Conservation (phyloP, 2,329 filamentous ascomycete genomes). For the Diaporthe vexans region DNA sequence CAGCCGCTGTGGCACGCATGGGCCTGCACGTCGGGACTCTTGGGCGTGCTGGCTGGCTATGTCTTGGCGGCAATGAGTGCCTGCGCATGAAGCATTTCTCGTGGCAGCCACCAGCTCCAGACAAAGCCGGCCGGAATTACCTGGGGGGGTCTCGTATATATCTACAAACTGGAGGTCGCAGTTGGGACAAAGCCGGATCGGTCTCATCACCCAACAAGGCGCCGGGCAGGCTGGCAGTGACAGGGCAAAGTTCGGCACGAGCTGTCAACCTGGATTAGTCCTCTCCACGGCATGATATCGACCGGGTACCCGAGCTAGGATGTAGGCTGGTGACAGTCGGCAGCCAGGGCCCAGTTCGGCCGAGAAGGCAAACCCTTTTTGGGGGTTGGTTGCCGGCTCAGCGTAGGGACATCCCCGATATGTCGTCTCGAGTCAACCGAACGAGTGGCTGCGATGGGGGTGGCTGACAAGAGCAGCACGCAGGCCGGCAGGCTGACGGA, state of each 20-base stretch:
- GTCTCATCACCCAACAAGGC: too few relatives aligned
- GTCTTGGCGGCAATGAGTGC: conserved; percentile 11
- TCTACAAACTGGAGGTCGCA: neutral
- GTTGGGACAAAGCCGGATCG: neutral
- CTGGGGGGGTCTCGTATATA: neutral
- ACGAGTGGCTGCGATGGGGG: neutral
- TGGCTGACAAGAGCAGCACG: neutral
- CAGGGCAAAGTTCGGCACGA: neutral
- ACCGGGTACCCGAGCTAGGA: conserved; percentile 17
- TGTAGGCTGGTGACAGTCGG: neutral
- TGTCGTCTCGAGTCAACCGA: conserved; percentile 14
- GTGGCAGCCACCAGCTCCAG: neutral
- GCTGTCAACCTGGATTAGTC: conserved; percentile 12
- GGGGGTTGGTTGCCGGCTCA: neutral
- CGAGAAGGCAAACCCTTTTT: conserved; percentile 11
- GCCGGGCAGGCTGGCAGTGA: neutral
- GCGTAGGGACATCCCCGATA: neutral
- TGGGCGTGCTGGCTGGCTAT: neutral
- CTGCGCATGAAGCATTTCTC: neutral
- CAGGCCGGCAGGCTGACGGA: neutral
- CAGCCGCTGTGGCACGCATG: conserved; percentile 8
- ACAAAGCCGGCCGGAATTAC: neutral
- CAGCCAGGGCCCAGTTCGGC: neutral
- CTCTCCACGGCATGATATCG: neutral
- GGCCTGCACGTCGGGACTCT: conserved; percentile 4